These are phyloP conservation scores for Tetrahymena malaccensis DNA, from an alignment of 73 alveolate species.

Conservation along the genomic window DNA sequence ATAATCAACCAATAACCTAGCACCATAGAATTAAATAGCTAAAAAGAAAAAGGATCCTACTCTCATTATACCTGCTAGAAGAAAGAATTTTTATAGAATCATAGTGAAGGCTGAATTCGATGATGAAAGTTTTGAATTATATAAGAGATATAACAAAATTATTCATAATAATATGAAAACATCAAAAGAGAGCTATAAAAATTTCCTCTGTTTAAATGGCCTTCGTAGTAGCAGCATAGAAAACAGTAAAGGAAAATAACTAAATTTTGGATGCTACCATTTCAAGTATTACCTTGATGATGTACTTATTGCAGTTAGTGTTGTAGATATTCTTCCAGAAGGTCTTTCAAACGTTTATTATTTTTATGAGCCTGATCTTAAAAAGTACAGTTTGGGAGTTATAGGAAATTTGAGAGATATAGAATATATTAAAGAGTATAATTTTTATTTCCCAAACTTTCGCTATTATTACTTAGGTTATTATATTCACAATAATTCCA, in stretches of 20 bases:
- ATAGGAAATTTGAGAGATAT: slow-evolving; percentile 84
- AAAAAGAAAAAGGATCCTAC: not conserved
- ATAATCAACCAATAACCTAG: not conserved
- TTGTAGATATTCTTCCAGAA: slow-evolving; percentile 67
- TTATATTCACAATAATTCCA: slow-evolving; percentile 55
- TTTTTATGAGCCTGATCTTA: slow-evolving; percentile 85
- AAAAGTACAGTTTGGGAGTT: slow-evolving; percentile 75
- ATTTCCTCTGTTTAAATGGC: slow-evolving; percentile 41
- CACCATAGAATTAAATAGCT: not conserved
- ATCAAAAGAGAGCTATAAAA: slow-evolving; percentile 21
- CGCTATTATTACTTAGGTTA: slow-evolving; percentile 76
- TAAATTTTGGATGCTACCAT: slow-evolving; percentile 75
- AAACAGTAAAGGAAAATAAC: slow-evolving; percentile 45
- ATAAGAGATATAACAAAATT: slow-evolving; percentile 43
- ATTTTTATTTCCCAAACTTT: slow-evolving; percentile 44
- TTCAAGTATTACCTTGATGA: slow-evolving; percentile 90
- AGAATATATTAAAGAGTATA: slow-evolving; percentile 61
- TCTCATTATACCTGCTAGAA: not conserved
- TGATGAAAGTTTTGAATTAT: slow-evolving; percentile 48
- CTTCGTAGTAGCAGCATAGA: slow-evolving; percentile 27
- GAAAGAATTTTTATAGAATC: not conserved
- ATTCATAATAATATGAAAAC: slow-evolving; percentile 47
- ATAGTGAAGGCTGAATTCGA: slow-evolving; percentile 39
- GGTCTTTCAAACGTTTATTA: slow-evolving; percentile 67
- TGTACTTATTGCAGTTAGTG: slow-evolving; percentile 85